Evolutionary conservation across 371 early-diverging fungal genomes (phyloP).

Genomic region (Mucor plumbeus): DNA sequence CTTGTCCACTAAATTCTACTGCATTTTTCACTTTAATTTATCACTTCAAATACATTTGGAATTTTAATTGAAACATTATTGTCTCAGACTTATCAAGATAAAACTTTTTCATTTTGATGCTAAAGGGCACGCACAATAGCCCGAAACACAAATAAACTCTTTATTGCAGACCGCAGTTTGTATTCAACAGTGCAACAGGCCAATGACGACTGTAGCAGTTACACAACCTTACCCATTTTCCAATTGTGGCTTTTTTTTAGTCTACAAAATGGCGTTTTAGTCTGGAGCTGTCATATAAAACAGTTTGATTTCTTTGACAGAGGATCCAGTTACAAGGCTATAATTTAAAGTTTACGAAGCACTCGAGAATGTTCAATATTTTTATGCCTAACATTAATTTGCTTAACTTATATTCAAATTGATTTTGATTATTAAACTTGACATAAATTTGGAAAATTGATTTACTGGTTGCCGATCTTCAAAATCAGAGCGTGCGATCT

Average conservation of each 20-base stretch:
- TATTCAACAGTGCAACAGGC: background rate
- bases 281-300: too few relatives aligned
- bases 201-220: background rate
- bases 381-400: too few relatives aligned
- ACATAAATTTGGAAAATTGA: too few relatives aligned
- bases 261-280: too few relatives aligned
- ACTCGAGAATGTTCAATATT: too few relatives aligned
- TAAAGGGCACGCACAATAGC: background rate
- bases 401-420: too few relatives aligned
- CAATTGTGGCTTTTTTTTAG: constrained; percentile 6
- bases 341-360: too few relatives aligned
- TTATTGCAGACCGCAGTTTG: background rate
- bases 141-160: background rate
- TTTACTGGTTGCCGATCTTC: too few relatives aligned
- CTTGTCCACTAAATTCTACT: background rate
- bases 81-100: background rate
- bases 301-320: too few relatives aligned
- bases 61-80: background rate
- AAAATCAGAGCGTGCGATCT: too few relatives aligned
- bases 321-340: too few relatives aligned
- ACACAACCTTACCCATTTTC: background rate
- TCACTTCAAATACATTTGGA: background rate
- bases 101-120: background rate
- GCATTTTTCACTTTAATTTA: background rate
- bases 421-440: too few relatives aligned